Evolutionary conservation across 208 protist species (phyloP).

Genomic region (Acanthamoeba healyi): DNA sequence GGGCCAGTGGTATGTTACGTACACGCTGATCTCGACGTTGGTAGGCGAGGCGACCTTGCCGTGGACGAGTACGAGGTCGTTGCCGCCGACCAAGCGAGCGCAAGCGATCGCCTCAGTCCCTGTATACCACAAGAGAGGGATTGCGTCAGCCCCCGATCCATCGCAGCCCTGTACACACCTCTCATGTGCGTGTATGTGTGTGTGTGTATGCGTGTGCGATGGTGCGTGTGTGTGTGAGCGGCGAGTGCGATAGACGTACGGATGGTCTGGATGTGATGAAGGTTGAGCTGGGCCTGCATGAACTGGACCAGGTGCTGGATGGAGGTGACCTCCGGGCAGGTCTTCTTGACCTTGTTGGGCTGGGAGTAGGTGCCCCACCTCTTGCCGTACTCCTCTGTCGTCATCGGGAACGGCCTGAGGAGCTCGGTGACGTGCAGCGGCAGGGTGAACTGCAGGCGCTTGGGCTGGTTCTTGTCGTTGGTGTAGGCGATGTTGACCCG

Average conservation of each 20-base stretch:
- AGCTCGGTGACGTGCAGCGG: conserved; percentile 18
- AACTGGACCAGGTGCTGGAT: conserved; percentile 45
- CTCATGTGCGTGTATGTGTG: too few species aligned
- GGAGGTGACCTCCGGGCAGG: not conserved
- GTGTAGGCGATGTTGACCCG: conserved; percentile 1
- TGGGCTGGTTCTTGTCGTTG: conserved; percentile 24
- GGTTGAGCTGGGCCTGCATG: conserved; percentile 16
- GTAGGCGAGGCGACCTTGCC: conserved; percentile 24
- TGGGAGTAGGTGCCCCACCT: conserved; percentile 28
- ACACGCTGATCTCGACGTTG: conserved; percentile 20
- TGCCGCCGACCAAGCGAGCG: not conserved
- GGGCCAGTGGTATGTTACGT: not conserved
- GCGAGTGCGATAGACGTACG: not conserved
- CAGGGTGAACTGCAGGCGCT: conserved; percentile 46
- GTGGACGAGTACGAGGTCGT: not conserved
- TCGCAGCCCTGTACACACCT: too few species aligned
- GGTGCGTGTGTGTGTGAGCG: too few species aligned
- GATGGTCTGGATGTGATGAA: conserved; percentile 55
- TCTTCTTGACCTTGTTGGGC: conserved; percentile 38
- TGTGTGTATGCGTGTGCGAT: too few species aligned
- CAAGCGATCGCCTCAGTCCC: conserved; percentile 7
- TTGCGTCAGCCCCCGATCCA: too few species aligned
- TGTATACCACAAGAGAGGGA: too few species aligned
- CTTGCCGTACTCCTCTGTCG: conserved; percentile 35
- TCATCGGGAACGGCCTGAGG: conserved; percentile 7